These are phyloP conservation scores for Fusarium temperatum DNA, from an alignment of 2,329 filamentous ascomycete species.

Conservation along the genomic window DNA sequence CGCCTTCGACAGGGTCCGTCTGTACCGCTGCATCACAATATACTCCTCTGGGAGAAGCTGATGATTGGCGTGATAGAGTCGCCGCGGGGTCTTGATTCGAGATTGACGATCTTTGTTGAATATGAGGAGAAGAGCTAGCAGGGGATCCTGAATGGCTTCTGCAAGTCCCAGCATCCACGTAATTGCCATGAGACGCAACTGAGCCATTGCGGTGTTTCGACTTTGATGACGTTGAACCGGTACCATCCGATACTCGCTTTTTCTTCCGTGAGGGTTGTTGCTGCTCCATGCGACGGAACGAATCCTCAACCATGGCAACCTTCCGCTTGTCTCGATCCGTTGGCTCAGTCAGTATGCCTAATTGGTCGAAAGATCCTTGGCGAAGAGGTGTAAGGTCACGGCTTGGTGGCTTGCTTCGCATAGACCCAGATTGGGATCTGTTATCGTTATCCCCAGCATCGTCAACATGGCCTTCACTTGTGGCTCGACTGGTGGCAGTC, in stretches of 20 bases:
- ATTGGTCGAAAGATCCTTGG: slow-evolving; percentile 67
- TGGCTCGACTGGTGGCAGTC: slow-evolving; percentile 69
- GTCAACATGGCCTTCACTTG: slow-evolving; percentile 69
- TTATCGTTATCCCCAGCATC: slow-evolving; percentile 63
- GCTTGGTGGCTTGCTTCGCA: slow-evolving; percentile 72
- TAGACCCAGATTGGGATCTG: slow-evolving; percentile 56
- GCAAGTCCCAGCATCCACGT: slow-evolving; percentile 63
- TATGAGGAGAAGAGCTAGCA: slow-evolving; percentile 53
- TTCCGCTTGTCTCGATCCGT: slow-evolving; percentile 75
- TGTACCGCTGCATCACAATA: slow-evolving; percentile 64
- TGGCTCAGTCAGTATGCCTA: slow-evolving; percentile 69
- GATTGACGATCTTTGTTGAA: slow-evolving; percentile 41
- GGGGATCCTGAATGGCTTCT: slow-evolving; percentile 65
- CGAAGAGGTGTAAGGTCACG: slow-evolving; percentile 70
- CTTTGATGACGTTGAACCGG: slow-evolving; percentile 47
- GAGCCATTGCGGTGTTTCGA: slow-evolving; percentile 52
- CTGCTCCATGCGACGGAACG: slow-evolving; percentile 70
- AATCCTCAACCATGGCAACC: slow-evolving; percentile 71
- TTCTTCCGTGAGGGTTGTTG: slow-evolving; percentile 67
- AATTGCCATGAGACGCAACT: slow-evolving; percentile 50
- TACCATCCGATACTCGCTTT: slow-evolving; percentile 68
- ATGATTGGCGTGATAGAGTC: slow-evolving; percentile 50
- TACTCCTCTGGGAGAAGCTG: slow-evolving; percentile 50
- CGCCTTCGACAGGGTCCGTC: slow-evolving; percentile 63
- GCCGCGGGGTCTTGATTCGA: slow-evolving; percentile 43